Evolutionary conservation across 2,329 filamentous ascomycete species (phyloP).

Genomic region (Fusarium beomiforme): DNA sequence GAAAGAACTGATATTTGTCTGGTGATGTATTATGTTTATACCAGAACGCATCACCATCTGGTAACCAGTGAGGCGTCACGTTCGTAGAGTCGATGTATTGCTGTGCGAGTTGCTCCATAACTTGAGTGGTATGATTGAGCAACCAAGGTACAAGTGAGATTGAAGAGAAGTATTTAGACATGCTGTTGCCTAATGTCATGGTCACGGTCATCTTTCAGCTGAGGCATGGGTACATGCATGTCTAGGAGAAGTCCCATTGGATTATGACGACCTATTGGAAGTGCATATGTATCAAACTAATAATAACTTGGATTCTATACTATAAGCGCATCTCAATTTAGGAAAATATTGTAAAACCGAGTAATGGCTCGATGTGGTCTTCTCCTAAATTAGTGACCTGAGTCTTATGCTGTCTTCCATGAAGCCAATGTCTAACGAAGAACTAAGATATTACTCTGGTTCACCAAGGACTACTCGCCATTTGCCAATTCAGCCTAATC

Average conservation of each 20-base stretch:
- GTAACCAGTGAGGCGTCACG: slow-evolving; percentile 39
- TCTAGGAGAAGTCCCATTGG: neutral
- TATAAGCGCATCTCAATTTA: accelerated
- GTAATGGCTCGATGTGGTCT: neutral
- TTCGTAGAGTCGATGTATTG: slow-evolving; percentile 13
- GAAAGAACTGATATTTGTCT: slow-evolving; percentile 35
- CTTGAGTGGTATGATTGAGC: accelerated
- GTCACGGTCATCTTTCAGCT: slow-evolving; percentile 13
- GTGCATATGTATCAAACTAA: too few species aligned
- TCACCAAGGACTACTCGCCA: neutral
- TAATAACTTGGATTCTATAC: accelerated
- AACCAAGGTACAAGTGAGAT: accelerated
- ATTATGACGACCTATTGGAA: neutral
- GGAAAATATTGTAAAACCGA: neutral
- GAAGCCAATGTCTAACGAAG: neutral
- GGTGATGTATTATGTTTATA: slow-evolving; percentile 28
- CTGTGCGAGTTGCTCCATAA: slow-evolving; percentile 5
- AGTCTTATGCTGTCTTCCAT: too few species aligned
- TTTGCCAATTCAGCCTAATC: accelerated
- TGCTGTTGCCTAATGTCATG: slow-evolving; percentile 8
- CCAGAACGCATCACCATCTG: slow-evolving; percentile 38
- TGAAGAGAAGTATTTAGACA: neutral
- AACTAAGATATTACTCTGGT: neutral
- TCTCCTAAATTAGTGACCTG: neutral
- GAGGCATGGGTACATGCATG: neutral